Base-by-base conservation (phyloP, 805 yeast genomes). In the Pichia californica region DNA sequence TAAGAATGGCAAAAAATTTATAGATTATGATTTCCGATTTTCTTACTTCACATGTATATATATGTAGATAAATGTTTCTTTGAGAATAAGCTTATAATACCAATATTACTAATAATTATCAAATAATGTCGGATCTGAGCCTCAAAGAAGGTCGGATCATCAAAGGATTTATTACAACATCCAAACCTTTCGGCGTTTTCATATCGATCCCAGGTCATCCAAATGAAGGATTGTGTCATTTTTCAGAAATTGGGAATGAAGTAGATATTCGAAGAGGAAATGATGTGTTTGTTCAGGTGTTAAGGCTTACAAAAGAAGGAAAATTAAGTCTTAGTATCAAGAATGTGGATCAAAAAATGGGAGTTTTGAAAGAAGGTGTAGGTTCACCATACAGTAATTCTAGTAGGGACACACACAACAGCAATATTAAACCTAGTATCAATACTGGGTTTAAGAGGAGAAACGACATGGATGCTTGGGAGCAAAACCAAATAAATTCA, bases 101-200 rank as follows among this genome's bases (percentile, higher is more conserved):
- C n/a, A n/a, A n/a, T n/a, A n/a, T n/a, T n/a, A 23, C 6, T 23
- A 23, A 23, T 9, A 27, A 13, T 9, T 8, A 19, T 8, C 11
- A 16, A 14, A 15, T 4, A 7, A 47, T 47, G 50, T 31, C 43
- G 7, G 25, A 31, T 23, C 21, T 38, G 6, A 13, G 11, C 7
- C 4, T 42, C 6, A 21, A 43, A 23, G 29, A 28, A 18, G 79
- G 76, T 15, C 59, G 69, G 20, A 64, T 85, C 0, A 80, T 82
- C 52, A 61, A 60, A 25, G 97, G 95, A 0, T 61, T 50, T 21
- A 82, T 91, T 3, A 69, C 68, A 37, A 76, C 74, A 36, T 52
- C 85, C 1, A 77, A 79, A 34, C 60, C 73, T 2, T 89, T 79
- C 62, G 97, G 98, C 0, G 94, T 88, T 1, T 91, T 89, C 57